Base-by-base conservation (phyloP, 225 moss, liverwort and hornwort species). In the Antitrichia curtipendula region DNA sequence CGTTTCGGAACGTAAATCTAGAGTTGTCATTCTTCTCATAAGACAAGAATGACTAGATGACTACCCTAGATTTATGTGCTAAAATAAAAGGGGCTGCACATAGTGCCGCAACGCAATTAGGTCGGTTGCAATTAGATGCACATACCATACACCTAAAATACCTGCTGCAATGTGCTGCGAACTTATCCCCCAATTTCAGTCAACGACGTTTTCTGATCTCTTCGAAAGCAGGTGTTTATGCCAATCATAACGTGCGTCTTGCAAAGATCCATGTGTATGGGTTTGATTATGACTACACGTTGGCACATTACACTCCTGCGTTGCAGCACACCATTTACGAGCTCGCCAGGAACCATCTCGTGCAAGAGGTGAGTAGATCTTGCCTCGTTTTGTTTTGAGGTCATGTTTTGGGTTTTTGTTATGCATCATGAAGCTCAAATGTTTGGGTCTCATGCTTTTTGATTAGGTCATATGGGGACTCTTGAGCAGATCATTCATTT, bases 241-340 rank as follows among this genome's bases (percentile, higher is more conserved):
- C 98, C 63, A 99, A 99, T 75, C 96, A 97, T 59, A 99, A 99
- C 83, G 93, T 99, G 87, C 94, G 98, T 50, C 92, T 99, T 82
- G 96, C 95, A 74, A 95, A 95, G 82, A 96, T 99, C 68, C 83
- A 91, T 59, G 95, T 95, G 17, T 99, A 95, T 70, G 98, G 98
- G 65, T 99, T 99, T 71, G 98, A 99, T 74, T 99, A 97, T 76
- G 98, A 99, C 89, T 97, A 97, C 84, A 97, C 98, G 8, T 85
- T 99, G 89, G 96, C 97, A 32, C 97, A 99, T 88, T 97, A 99
- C 88, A 96, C 98, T n/a, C 92, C 94, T 78, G 90, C 89, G 47
- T 87, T 99, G 87, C 98, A 99, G 83, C 91, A 94, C 75, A 89
- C 94, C 52, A 99, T 99, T 68, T 99, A 99, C 84, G 93, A 99